Base-by-base conservation (phyloP, 306 rosid species). In the Medicago lupulina region DNA sequence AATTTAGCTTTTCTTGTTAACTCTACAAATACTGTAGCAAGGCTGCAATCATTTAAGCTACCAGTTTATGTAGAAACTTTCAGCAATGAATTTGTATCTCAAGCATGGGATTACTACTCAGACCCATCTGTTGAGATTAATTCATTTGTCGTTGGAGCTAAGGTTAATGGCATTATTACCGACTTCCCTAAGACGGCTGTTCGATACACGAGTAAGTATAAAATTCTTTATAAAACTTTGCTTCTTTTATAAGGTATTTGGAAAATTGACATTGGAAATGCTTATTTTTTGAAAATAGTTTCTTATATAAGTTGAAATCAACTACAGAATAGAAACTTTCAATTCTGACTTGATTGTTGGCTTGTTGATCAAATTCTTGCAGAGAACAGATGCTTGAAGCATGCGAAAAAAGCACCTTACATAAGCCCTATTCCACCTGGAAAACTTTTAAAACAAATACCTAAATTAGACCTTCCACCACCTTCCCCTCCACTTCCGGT, bases 71-170 rank as follows among this genome's bases (percentile, higher is more conserved):
- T 55, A 0, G 62, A 55, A 55, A 55, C 62, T 9, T 55, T 55
- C 62, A 55, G 62, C 62, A 92, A 95, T 73, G 98, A 95, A 79
- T 95, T 92, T 82, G 93, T 92, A 19, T 87, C 97, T 64, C 98
- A 95, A 85, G 86, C 98, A 61, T 95, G 96, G 96, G 98, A 95
- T 82, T 95, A 83, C 85, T 92, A 88, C 90, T 92, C 96, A 0
- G 98, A 95, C 78, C 70, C 93, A 71, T 83, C 86, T 4, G 86
- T 89, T 46, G 98, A 95, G 89, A 84, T 95, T 70, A 90, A 95
- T 81, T 79, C 97, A 58, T 90, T 47, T 82, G 87, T 84, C 55
- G 0, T 2, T 17, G 96, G 86, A 5, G 64, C 74, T 61, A 75
- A 53, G 9, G 71, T 90, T 61, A 78, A 89, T 16, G 98, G 97